These are phyloP conservation scores for Closterium sp. DNA, from an alignment of 139 green algal genomes.

Conservation along the genomic window DNA sequence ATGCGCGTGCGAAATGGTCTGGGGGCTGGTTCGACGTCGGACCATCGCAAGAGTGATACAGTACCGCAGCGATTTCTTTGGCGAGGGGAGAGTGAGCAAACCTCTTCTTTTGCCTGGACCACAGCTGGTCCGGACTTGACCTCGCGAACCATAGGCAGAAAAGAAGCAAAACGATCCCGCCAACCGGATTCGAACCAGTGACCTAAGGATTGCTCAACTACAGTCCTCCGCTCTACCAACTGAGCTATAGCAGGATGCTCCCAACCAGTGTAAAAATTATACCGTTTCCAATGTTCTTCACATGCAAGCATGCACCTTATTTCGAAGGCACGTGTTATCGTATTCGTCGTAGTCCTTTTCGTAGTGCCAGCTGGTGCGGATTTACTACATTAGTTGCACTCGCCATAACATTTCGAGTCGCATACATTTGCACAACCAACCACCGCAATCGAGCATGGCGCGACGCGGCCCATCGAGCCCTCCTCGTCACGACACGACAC, in stretches of 20 bases:
- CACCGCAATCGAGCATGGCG: not conserved
- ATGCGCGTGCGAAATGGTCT: no score
- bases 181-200: conserved; percentile 45
- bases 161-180: not conserved
- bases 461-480: no score
- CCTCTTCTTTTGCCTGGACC: no score
- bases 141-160: no score
- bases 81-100: no score
- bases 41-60: no score
- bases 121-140: no score
- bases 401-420: not conserved
- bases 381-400: not conserved
- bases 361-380: not conserved
- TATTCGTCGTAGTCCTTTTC: not conserved
- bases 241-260: conserved; percentile 28
- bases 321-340: not conserved
- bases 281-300: no score
- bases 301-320: not conserved
- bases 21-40: no score
- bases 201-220: conserved; percentile 40
- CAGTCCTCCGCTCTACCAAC: conserved; percentile 45
- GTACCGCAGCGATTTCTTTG: no score
- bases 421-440: not conserved
- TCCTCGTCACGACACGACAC: not conserved
- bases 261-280: no score